A percentile compares a stretch with the other conserved stretches of the same genome.
Evolutionary conservation across 306 rosid species (phyloP).

Genomic region (Acmispon strigosus): DNA sequence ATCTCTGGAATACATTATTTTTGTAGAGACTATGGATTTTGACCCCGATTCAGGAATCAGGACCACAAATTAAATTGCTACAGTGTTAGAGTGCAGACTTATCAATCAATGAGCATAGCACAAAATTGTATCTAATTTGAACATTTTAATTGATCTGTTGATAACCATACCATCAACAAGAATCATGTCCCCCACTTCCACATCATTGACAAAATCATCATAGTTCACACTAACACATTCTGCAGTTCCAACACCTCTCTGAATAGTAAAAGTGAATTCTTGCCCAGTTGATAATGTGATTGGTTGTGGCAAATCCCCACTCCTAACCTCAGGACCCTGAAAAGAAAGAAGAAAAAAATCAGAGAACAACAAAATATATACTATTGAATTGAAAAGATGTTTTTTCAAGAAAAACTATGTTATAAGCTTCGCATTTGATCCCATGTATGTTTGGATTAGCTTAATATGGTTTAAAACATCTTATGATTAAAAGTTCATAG

Average conservation of each 20-base stretch:
- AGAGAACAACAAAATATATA: not conserved
- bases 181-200: slow-evolving; percentile 86
- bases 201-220: slow-evolving; percentile 94
- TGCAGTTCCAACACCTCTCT: slow-evolving; percentile 82
- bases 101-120: not conserved
- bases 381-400: not conserved
- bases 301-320: slow-evolving; percentile 98
- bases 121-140: not conserved
- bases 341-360: slow-evolving; percentile 8
- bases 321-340: slow-evolving; percentile 99
- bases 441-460: not conserved
- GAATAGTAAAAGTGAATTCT: slow-evolving; percentile 91
- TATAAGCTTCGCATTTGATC: not conserved
- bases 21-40: not conserved
- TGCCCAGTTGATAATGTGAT: slow-evolving; percentile 57
- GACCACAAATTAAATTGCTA: not conserved
- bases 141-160: not conserved
- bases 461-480: not conserved
- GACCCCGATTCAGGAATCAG: not conserved
- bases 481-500: not conserved
- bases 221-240: slow-evolving; percentile 98
- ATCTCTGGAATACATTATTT: not conserved
- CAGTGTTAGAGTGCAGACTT: not conserved
- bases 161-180: slow-evolving; percentile 82
- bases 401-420: not conserved